Conservation (phyloP, 371 early-diverging fungal genomes). For the Catenaria anguillulae region DNA sequence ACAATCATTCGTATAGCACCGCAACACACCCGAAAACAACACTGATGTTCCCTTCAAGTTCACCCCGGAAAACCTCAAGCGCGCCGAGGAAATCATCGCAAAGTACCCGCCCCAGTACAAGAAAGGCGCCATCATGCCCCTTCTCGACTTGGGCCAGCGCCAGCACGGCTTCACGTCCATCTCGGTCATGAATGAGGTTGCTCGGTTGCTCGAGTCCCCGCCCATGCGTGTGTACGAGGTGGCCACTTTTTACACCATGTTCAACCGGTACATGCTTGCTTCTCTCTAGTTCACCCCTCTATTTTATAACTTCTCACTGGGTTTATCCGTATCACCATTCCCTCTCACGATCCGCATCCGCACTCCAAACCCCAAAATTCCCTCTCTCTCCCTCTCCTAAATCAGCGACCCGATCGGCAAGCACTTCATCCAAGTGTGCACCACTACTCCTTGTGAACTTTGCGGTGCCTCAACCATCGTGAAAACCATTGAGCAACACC, state of each 20-base stretch:
- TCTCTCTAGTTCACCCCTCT: no score
- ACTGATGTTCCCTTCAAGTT: conserved; percentile 72
- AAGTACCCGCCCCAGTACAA: conserved; percentile 96
- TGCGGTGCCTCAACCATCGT: conserved; percentile 84
- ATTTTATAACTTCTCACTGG: no score
- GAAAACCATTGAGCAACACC: conserved; percentile 63
- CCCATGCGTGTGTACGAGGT: conserved; percentile 99
- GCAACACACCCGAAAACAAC: conserved; percentile 85
- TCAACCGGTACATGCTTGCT: conserved; percentile 67
- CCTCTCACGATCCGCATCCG: no score
- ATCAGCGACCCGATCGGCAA: conserved; percentile 78
- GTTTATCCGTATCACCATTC: no score
- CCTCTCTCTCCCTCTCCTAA: no score
- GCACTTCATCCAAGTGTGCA: conserved; percentile 94
- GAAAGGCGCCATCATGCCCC: conserved; percentile 91
- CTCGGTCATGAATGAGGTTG: conserved; percentile 93
- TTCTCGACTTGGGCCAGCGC: conserved; percentile 88
- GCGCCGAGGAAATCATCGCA: conserved; percentile 71
- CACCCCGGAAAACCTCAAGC: conserved; percentile 54
- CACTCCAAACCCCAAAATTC: no score
- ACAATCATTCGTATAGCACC: no score
- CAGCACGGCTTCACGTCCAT: conserved; percentile 85
- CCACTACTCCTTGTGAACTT: conserved; percentile 93
- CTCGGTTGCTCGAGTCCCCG: conserved; percentile 80
- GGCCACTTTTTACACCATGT: conserved; percentile 99